Conservation (phyloP, 768 basidiomycete species). For the Paxillus rubicundulus region DNA sequence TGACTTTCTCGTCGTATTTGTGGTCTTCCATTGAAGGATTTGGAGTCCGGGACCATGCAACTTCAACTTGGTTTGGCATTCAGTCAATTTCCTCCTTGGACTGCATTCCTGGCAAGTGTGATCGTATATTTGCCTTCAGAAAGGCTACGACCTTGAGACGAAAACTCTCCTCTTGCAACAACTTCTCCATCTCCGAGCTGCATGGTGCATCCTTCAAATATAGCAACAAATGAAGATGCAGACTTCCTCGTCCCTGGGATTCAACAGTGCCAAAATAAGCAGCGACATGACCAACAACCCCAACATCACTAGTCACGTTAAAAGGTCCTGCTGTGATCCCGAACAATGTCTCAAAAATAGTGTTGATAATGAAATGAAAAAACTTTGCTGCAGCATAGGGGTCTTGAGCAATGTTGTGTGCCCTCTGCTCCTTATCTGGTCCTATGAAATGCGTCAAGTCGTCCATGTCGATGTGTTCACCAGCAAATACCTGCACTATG, state of each 20-base stretch:
- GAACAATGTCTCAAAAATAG: conserved; percentile 34
- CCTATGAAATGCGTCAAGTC: conserved; percentile 31
- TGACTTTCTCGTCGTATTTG: too few species aligned
- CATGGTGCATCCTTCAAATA: background rate
- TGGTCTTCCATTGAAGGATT: too few species aligned
- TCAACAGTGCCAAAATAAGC: conserved; percentile 35
- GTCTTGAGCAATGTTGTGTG: conserved; percentile 34
- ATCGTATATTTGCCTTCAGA: too few species aligned
- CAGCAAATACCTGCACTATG: conserved; percentile 42
- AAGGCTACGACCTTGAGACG: too few species aligned
- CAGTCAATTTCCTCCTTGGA: too few species aligned
- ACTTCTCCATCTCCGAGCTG: too few species aligned
- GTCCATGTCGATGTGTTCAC: conserved; percentile 44
- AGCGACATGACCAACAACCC: conserved; percentile 27
- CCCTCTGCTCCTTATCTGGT: conserved; percentile 17
- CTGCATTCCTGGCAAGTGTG: too few species aligned
- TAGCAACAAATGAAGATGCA: conserved; percentile 19
- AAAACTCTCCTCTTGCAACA: too few species aligned
- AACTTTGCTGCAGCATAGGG: conserved; percentile 43
- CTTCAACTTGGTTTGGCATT: too few species aligned
- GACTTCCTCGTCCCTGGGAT: conserved; percentile 38
- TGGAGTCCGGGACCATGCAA: too few species aligned
- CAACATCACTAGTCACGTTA: conserved; percentile 9
- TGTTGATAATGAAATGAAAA: conserved; percentile 35
- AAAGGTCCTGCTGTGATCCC: conserved; percentile 19